Evolutionary conservation across 768 basidiomycete genomes (phyloP).

Genomic region (Rhizopogon salebrosus): DNA sequence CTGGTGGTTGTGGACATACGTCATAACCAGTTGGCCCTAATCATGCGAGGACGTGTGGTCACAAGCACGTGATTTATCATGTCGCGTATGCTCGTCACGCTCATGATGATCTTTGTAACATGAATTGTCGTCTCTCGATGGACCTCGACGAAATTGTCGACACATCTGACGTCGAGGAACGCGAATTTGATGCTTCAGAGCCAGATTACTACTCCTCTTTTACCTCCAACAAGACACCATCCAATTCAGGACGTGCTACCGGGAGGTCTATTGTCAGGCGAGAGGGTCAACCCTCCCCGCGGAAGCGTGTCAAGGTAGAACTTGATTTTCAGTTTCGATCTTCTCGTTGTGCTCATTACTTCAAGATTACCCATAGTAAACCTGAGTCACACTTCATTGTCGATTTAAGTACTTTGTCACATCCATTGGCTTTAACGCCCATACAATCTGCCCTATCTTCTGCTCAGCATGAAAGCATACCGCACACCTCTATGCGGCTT

Average conservation of each 20-base stretch:
- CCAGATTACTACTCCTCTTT: not conserved
- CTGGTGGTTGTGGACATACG: too few relatives aligned
- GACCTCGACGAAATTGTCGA: conserved; percentile 46
- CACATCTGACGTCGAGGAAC: conserved; percentile 62
- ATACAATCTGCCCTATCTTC: not conserved
- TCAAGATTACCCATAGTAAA: conserved; percentile 15
- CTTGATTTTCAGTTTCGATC: not conserved
- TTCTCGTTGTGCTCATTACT: conserved; percentile 6
- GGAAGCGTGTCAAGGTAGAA: conserved; percentile 34
- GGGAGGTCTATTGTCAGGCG: conserved; percentile 8
- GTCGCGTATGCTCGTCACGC: too few relatives aligned
- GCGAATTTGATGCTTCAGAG: conserved; percentile 30
- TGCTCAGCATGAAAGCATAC: not conserved
- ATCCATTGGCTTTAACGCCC: not conserved
- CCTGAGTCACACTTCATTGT: not conserved
- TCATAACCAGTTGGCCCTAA: too few relatives aligned
- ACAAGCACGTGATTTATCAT: too few relatives aligned
- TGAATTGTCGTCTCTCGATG: conserved; percentile 13
- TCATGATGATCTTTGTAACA: too few relatives aligned
- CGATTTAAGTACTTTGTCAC: not conserved
- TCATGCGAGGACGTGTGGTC: too few relatives aligned
- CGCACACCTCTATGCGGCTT: not conserved
- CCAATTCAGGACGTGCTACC: not conserved
- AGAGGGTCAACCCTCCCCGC: conserved; percentile 21
- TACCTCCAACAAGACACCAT: not conserved